Evolutionary conservation across 176 grass and related monocot genomes (phyloP), one percentile per base, ranked within the genome.

Genomic region (Aegilops speltoides): DNA sequence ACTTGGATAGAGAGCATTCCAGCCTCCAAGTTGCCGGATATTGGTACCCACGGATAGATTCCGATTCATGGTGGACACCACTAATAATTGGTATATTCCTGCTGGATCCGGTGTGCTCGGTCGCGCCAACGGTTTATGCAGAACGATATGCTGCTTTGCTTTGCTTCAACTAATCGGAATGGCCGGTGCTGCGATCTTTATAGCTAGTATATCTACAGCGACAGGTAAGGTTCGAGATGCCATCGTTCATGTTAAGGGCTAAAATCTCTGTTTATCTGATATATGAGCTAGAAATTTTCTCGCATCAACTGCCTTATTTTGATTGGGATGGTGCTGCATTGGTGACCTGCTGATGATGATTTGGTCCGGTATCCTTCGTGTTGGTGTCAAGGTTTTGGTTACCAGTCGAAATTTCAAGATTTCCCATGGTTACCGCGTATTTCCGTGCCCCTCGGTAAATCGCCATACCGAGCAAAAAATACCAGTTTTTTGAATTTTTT

Each of bases 11-110:
- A 80, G n/a, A 13, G 32, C 77, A 36, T 81, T 70, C 71, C 5
- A 5, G 70, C 32, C 14, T 73, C 24, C 89, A 79, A 84, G 68
- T 84, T 68, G 80, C 45, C 32, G 19, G 75, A 83, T 90, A 43
- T 52, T 52, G 41, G 54, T 12, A 45, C 87, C 79, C 80, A 90
- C 34, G 33, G 68, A 73, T 84, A 75, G 4, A 34, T 26, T 29
- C 20, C 13, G 46, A 76, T 91, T 52, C 68, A 73, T 6, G 46
- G 64, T 78, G 63, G 68, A 76, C 68, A 83, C 81, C 33, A 25
- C 38, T 25, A 25, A 38, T 59, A 59, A 59, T 22, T 59, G 54
- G 54, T 59, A 59, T 59, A 59, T 86, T 69, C 70, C 34, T 28
- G 19, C 34, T 56, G 1, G 52, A 84, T 83, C 40, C 54, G 12